phyloP scores from a whole-genome alignment of 805 yeast genomes.

The Lachancea lanzarotensis region DNA sequence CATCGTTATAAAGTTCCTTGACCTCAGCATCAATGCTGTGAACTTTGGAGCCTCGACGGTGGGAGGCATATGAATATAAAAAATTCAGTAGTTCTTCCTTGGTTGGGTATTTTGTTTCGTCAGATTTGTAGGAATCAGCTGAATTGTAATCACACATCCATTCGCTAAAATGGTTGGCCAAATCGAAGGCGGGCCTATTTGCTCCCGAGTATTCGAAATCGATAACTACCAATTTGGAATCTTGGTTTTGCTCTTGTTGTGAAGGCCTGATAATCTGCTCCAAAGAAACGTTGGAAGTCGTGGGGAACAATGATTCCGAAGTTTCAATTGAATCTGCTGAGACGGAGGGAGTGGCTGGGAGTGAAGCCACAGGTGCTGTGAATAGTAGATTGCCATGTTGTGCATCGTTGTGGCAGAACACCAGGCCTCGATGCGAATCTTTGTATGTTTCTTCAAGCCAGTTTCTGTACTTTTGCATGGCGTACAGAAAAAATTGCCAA shows the following conservation, averaged over 20 bases:
- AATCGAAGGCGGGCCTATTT: constrained; percentile 81
- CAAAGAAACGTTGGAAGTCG: constrained; percentile 22
- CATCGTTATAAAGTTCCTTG: constrained; percentile 53
- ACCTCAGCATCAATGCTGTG: constrained; percentile 39
- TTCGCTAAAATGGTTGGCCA: constrained; percentile 89
- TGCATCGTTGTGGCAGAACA: constrained; percentile 92
- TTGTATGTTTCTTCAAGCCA: constrained; percentile 47
- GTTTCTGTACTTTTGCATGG: constrained; percentile 46
- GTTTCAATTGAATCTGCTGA: constrained; percentile 15
- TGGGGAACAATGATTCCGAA: constrained; percentile 26
- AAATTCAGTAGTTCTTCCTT: constrained; percentile 63
- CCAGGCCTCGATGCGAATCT: constrained; percentile 44
- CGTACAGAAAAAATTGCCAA: constrained; percentile 44
- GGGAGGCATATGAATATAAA: constrained; percentile 71
- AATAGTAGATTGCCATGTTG: constrained; percentile 91
- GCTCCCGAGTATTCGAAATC: constrained; percentile 96
- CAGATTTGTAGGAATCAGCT: constrained; percentile 40
- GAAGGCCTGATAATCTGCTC: constrained; percentile 34
- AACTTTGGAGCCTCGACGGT: constrained; percentile 29
- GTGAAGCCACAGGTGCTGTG: constrained; percentile 43
- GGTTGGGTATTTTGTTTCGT: constrained; percentile 55
- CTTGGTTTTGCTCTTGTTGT: constrained; percentile 41
- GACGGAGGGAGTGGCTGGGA: constrained; percentile 7
- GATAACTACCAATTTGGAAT: constrained; percentile 78
- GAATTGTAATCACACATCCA: constrained; percentile 93